A percentile compares a stretch with the other conserved stretches of the same genome.
phyloP scores from a whole-genome alignment of 495 filamentous ascomycete species.

The Hypoxylon subgilvum region DNA sequence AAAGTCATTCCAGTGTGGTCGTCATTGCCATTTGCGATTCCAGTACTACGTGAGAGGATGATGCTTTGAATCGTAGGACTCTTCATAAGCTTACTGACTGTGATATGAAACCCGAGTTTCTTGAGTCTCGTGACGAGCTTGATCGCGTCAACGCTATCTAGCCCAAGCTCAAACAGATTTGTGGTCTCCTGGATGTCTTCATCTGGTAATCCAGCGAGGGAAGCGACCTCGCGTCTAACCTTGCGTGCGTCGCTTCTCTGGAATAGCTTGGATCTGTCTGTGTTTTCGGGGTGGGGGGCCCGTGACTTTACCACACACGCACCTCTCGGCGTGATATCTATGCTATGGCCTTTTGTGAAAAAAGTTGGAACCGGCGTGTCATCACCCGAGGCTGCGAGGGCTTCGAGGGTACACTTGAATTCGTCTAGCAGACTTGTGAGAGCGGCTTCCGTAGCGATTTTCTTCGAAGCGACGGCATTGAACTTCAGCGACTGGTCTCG shows the following conservation, averaged over 20 bases:
- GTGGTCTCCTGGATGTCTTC: constrained; percentile 58
- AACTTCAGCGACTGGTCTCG: constrained; percentile 52
- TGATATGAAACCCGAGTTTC: constrained; percentile 60
- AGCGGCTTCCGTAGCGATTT: constrained; percentile 39
- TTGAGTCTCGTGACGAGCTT: constrained; percentile 72
- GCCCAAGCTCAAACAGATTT: constrained; percentile 67
- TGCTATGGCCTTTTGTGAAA: neutral
- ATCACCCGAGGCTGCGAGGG: constrained; percentile 26
- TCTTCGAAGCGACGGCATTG: constrained; percentile 60
- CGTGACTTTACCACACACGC: neutral
- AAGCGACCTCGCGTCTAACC: constrained; percentile 66
- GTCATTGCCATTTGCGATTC: neutral
- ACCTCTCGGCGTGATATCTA: neutral
- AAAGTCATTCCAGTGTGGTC: neutral
- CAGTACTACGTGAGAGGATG: constrained; percentile 10
- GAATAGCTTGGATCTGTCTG: constrained; percentile 43
- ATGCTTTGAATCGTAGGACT: constrained; percentile 68
- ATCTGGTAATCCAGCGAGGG: constrained; percentile 59
- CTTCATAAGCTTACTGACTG: constrained; percentile 72
- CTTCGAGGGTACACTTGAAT: constrained; percentile 44
- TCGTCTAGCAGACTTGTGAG: constrained; percentile 49
- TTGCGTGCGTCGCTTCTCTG: constrained; percentile 59
- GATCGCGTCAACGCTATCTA: constrained; percentile 73
- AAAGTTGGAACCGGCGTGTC: constrained; percentile 4
- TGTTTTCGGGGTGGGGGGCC: neutral